Conservation (phyloP, 768 basidiomycete genomes). For the Boletus barrowsii region DNA sequence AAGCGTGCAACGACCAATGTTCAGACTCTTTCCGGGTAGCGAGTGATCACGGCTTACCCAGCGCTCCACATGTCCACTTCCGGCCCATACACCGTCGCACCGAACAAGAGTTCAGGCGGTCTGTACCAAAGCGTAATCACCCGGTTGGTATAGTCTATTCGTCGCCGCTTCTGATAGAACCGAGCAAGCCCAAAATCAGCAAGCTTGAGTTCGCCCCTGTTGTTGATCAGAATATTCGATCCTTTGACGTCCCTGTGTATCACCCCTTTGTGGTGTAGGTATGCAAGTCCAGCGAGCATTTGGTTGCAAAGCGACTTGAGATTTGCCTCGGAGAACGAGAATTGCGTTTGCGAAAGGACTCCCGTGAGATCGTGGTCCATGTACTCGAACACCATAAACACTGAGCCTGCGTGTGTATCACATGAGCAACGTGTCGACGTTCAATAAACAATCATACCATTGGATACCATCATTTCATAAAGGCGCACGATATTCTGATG, state of each 20-base stretch:
- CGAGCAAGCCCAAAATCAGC: slow-evolving; percentile 97
- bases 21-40: neutral
- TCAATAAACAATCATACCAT: slow-evolving; percentile 51
- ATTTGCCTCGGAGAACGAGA: slow-evolving; percentile 80
- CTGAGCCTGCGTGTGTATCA: slow-evolving; percentile 58
- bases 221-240: slow-evolving; percentile 94
- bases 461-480: slow-evolving; percentile 98
- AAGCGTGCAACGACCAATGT: neutral
- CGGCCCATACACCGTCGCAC: slow-evolving; percentile 93
- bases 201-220: slow-evolving; percentile 89
- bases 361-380: slow-evolving; percentile 99
- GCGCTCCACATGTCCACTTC: slow-evolving; percentile 99
- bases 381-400: slow-evolving; percentile 99
- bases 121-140: slow-evolving; percentile 99
- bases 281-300: slow-evolving; percentile 92
- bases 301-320: slow-evolving; percentile 94
- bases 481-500: slow-evolving; percentile 89
- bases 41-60: slow-evolving; percentile 51
- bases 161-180: slow-evolving; percentile 88
- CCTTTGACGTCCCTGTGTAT: slow-evolving; percentile 99
- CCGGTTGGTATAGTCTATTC: slow-evolving; percentile 96
- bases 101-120: slow-evolving; percentile 91
- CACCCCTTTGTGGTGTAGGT: slow-evolving; percentile 93
- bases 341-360: slow-evolving; percentile 85
- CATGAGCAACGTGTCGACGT: slow-evolving; percentile 3